Conservation (phyloP, 2,329 filamentous ascomycete genomes). For the Microdochium bolleyi region DNA sequence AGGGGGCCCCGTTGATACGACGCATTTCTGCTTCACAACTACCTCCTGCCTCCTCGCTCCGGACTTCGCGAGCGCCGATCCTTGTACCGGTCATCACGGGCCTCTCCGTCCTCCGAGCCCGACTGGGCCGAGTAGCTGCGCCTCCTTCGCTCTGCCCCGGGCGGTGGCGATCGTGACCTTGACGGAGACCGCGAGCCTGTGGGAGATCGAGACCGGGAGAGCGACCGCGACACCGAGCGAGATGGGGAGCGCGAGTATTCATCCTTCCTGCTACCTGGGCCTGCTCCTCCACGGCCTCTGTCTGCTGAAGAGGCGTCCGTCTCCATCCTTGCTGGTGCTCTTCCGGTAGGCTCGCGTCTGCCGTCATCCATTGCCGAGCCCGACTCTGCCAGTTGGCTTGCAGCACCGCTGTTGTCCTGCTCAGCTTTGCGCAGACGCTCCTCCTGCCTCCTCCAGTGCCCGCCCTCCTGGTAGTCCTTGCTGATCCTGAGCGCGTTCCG, state of each 20-base stretch:
- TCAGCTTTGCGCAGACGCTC: conserved; percentile 47
- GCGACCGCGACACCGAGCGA: neutral
- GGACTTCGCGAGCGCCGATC: neutral
- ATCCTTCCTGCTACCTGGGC: neutral
- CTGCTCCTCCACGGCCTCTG: neutral
- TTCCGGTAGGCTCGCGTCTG: neutral
- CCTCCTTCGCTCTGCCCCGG: neutral
- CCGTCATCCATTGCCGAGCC: neutral
- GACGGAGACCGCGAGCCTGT: neutral
- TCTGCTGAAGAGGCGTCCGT: conserved; percentile 1
- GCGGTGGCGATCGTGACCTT: neutral
- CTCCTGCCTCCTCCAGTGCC: conserved; percentile 79
- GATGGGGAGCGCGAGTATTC: neutral
- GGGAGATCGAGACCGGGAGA: neutral
- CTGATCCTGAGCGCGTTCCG: conserved; percentile 81
- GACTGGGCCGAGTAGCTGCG: neutral
- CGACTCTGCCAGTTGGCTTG: neutral
- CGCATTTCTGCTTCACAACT: neutral
- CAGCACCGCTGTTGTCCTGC: conserved; percentile 25
- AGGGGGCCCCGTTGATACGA: neutral
- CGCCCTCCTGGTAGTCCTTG: conserved; percentile 76
- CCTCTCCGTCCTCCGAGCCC: neutral
- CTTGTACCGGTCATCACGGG: neutral
- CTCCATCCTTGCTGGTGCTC: neutral
- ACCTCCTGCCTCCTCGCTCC: neutral